Evolutionary conservation across 345 rosid genomes (phyloP).

Genomic region (Odontarrhena argentea): DNA sequence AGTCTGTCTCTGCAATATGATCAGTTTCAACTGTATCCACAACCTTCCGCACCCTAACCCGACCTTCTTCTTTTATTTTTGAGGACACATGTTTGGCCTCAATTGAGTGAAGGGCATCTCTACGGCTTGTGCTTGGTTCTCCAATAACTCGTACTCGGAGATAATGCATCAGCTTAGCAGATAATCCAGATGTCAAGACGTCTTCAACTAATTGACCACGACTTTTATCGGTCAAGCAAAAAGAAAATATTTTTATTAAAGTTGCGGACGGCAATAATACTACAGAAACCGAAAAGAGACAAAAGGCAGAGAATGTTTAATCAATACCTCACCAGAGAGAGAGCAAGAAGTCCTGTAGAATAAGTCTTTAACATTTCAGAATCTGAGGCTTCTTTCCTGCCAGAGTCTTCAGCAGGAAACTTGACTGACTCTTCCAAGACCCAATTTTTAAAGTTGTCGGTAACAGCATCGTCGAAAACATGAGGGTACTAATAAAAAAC

Average conservation of each 20-base stretch:
- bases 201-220: constrained; percentile 94
- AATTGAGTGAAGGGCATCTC: constrained; percentile 55
- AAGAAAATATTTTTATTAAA: constrained; percentile 1
- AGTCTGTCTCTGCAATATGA: constrained; percentile 47
- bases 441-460: constrained; percentile 82
- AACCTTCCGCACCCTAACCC: constrained; percentile 69
- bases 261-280: constrained; percentile 24
- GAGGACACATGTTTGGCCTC: constrained; percentile 57
- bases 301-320: constrained; percentile 6
- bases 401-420: constrained; percentile 59
- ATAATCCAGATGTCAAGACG: constrained; percentile 87
- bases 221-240: constrained; percentile 41
- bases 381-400: constrained; percentile 68
- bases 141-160: constrained; percentile 89
- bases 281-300: constrained; percentile 18
- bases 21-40: constrained; percentile 57
- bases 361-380: constrained; percentile 86
- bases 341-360: constrained; percentile 90
- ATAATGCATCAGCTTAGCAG: constrained; percentile 91
- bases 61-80: constrained; percentile 79
- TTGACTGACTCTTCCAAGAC: constrained; percentile 74
- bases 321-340: constrained; percentile 74
- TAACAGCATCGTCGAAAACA: constrained; percentile 78
- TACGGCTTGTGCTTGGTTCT: constrained; percentile 64
- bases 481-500: constrained; percentile 68